phyloP scores from a whole-genome alignment of 306 rosid species.

The Rosa rugosa region DNA sequence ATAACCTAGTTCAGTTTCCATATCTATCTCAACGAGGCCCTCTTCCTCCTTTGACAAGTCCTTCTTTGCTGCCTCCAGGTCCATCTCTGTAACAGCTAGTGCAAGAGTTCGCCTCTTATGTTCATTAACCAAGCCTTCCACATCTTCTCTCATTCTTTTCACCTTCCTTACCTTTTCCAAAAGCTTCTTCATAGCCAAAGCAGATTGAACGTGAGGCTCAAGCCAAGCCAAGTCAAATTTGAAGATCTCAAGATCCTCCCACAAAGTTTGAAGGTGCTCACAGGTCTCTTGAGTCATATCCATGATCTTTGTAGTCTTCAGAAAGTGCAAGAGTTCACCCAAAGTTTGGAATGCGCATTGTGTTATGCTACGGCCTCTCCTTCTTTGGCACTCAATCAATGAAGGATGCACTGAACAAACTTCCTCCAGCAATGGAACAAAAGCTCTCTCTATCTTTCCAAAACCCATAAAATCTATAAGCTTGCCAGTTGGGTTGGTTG shows the following conservation, averaged over 20 bases:
- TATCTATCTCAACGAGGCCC: background rate
- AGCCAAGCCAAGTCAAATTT: conserved; percentile 7
- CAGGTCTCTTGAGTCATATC: background rate
- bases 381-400: background rate
- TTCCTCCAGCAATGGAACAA: background rate
- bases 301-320: background rate
- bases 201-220: background rate
- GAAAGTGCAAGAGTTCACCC: conserved; percentile 3
- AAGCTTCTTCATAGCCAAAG: background rate
- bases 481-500: background rate
- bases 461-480: background rate
- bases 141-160: background rate
- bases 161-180: background rate
- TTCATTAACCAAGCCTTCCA: background rate
- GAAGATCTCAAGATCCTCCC: conserved; percentile 2
- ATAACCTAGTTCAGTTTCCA: background rate
- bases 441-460: background rate
- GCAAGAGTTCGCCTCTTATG: background rate
- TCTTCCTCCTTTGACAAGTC: background rate
- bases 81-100: background rate
- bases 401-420: conserved; percentile 1
- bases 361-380: background rate
- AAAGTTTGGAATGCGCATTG: conserved; percentile 8
- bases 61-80: background rate
- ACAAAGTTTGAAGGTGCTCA: background rate